Conservation (phyloP, 495 filamentous ascomycete genomes). For the Pyrenula massariospora region DNA sequence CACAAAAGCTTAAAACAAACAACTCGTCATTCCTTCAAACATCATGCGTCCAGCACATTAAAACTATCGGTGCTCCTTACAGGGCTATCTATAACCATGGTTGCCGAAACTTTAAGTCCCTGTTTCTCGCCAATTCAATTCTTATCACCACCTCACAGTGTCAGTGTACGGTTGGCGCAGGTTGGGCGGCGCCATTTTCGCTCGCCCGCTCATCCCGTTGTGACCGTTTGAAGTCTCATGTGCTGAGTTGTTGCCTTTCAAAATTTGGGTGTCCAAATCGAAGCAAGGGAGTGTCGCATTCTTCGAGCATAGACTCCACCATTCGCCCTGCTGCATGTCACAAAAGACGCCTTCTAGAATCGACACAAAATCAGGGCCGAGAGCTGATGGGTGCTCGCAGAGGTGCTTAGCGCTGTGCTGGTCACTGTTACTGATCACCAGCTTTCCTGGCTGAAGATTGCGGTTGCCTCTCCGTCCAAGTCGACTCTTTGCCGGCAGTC, state of each 20-base stretch:
- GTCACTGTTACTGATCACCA: background rate
- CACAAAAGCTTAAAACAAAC: too few relatives aligned
- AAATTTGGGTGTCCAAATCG: background rate
- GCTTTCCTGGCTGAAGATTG: background rate
- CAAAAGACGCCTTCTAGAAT: background rate
- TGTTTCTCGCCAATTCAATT: too few relatives aligned
- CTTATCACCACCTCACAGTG: too few relatives aligned
- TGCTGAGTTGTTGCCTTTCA: background rate
- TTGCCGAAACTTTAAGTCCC: too few relatives aligned
- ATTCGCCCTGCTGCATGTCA: background rate
- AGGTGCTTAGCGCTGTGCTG: constrained; percentile 1
- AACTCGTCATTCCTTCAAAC: too few relatives aligned
- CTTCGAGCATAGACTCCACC: background rate
- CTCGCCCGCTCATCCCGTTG: background rate
- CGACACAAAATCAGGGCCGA: constrained; percentile 1
- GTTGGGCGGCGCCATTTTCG: too few relatives aligned
- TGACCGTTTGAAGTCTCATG: background rate
- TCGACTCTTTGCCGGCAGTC: background rate
- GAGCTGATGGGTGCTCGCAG: background rate
- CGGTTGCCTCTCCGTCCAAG: background rate
- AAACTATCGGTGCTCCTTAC: too few relatives aligned
- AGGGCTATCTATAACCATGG: too few relatives aligned
- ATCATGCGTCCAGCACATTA: too few relatives aligned
- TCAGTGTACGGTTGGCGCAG: too few relatives aligned
- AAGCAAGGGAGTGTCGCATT: background rate